Evolutionary conservation across 2,329 filamentous ascomycete species (phyloP).

Genomic region (Neopestalotiopsis rosae): DNA sequence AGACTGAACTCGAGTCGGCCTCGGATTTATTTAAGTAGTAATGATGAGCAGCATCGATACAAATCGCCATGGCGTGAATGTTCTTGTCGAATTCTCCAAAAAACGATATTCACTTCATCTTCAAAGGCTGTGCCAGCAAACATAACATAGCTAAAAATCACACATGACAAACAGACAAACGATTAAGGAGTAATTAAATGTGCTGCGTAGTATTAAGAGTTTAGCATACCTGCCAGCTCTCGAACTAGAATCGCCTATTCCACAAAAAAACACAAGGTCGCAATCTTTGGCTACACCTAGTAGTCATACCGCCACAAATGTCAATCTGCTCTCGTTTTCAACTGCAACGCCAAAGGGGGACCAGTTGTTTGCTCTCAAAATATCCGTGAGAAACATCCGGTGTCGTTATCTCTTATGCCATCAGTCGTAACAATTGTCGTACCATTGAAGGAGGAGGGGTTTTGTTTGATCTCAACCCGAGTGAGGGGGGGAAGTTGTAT

Average conservation of each 20-base stretch:
- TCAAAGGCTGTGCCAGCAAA: not conserved
- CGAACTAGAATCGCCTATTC: slow-evolving; percentile 15
- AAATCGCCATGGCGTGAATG: too few relatives aligned
- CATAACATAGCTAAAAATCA: not conserved
- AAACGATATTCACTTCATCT: too few relatives aligned
- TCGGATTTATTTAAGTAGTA: too few relatives aligned
- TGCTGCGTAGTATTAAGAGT: not conserved
- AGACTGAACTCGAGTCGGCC: too few relatives aligned
- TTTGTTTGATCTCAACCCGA: not conserved
- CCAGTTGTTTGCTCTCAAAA: slow-evolving; percentile 16
- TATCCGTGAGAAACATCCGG: slow-evolving; percentile 13
- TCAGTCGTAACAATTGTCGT: slow-evolving; percentile 19
- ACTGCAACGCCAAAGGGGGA: slow-evolving; percentile 17
- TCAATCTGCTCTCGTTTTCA: slow-evolving; percentile 12
- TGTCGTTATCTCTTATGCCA: slow-evolving; percentile 21
- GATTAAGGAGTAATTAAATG: not conserved
- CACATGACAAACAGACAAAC: not conserved
- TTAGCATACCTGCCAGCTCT: not conserved
- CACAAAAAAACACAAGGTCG: slow-evolving; percentile 5
- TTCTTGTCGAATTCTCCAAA: too few relatives aligned
- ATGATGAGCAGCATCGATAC: too few relatives aligned
- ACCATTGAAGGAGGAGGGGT: not conserved
- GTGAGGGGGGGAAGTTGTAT: not conserved
- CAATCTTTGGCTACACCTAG: slow-evolving; percentile 10
- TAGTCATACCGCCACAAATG: slow-evolving; percentile 4